phyloP scores from a whole-genome alignment of 108 stramenopile species.

The Stephanodiscus triporus region DNA sequence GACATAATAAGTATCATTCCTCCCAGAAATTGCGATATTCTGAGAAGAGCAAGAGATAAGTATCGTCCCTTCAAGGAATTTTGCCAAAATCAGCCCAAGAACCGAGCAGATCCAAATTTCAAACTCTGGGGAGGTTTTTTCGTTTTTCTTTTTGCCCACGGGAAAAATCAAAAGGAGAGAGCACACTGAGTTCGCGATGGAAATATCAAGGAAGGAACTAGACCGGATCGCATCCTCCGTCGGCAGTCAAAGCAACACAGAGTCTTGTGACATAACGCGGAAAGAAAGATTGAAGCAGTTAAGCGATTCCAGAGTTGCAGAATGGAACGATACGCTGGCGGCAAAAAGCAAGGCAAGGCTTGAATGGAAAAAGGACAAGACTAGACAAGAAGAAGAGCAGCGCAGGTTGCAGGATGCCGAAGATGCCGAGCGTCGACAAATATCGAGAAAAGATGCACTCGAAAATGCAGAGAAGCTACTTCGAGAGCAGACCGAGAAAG shows the following conservation, averaged over 20 bases:
- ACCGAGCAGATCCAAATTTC: too few relatives aligned
- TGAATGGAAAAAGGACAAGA: conserved; percentile 58
- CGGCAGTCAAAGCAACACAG: conserved; percentile 7
- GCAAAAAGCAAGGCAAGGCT: conserved; percentile 52
- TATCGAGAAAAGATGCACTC: conserved; percentile 54
- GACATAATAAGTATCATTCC: too few relatives aligned
- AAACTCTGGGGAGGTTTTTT: too few relatives aligned
- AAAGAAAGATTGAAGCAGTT: conserved; percentile 50
- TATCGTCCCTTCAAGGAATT: too few relatives aligned
- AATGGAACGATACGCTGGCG: conserved; percentile 51
- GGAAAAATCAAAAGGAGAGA: not conserved
- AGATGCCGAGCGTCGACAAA: conserved; percentile 57
- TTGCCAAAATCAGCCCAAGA: too few relatives aligned
- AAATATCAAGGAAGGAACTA: conserved; percentile 39
- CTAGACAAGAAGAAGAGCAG: conserved; percentile 45
- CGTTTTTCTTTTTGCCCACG: too few relatives aligned
- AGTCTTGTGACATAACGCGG: conserved; percentile 13
- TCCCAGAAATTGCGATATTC: too few relatives aligned
- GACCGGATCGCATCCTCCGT: conserved; percentile 44
- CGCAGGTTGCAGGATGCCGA: conserved; percentile 40
- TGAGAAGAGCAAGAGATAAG: too few relatives aligned
- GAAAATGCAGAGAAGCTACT: conserved; percentile 57
- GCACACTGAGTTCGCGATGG: conserved; percentile 37
- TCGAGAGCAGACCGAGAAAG: conserved; percentile 76
- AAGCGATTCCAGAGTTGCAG: conserved; percentile 46